A percentile compares a stretch with the other conserved stretches of the same genome.
Evolutionary conservation across 345 rosid species (phyloP).

Genomic region (Eutrema heterophyllum): DNA sequence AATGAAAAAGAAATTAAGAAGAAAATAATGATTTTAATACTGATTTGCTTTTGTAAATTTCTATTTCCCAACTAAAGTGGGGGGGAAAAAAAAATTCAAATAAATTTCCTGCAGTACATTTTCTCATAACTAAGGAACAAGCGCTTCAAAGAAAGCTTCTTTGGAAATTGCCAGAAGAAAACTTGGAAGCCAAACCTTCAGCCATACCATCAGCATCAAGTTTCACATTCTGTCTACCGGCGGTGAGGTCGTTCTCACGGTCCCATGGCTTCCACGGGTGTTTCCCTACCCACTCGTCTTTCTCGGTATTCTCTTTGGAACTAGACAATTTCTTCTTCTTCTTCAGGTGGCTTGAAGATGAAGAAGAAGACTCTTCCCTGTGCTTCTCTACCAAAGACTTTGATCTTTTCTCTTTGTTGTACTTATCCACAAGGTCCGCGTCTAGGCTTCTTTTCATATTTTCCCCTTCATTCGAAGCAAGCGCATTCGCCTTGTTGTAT

Average conservation of each 20-base stretch:
- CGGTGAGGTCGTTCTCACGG: slow-evolving; percentile 74
- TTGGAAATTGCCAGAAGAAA: slow-evolving; percentile 76
- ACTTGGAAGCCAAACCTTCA: slow-evolving; percentile 70
- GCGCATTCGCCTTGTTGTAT: slow-evolving; percentile 70
- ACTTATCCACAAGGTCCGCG: slow-evolving; percentile 83
- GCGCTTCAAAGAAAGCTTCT: slow-evolving; percentile 60
- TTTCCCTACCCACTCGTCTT: slow-evolving; percentile 77
- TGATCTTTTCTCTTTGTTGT: slow-evolving; percentile 77
- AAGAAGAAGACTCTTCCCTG: slow-evolving; percentile 44
- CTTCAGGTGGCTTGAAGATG: slow-evolving; percentile 40
- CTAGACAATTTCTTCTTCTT: slow-evolving; percentile 48
- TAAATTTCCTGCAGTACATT: not conserved
- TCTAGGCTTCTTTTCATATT: slow-evolving; percentile 44
- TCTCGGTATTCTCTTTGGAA: slow-evolving; percentile 36
- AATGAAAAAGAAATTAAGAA: not conserved
- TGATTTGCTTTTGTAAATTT: not conserved
- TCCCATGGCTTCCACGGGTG: slow-evolving; percentile 99
- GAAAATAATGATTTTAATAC: not conserved
- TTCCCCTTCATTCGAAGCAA: slow-evolving; percentile 68
- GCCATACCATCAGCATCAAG: slow-evolving; percentile 63
- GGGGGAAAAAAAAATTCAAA: not conserved
- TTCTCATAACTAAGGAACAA: not conserved
- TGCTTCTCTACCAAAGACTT: slow-evolving; percentile 80
- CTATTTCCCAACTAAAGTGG: not conserved
- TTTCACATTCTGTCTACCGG: slow-evolving; percentile 68